Base-by-base conservation (phyloP, 1,139 yeast species). In the Hyphopichia pseudoburtonii region DNA sequence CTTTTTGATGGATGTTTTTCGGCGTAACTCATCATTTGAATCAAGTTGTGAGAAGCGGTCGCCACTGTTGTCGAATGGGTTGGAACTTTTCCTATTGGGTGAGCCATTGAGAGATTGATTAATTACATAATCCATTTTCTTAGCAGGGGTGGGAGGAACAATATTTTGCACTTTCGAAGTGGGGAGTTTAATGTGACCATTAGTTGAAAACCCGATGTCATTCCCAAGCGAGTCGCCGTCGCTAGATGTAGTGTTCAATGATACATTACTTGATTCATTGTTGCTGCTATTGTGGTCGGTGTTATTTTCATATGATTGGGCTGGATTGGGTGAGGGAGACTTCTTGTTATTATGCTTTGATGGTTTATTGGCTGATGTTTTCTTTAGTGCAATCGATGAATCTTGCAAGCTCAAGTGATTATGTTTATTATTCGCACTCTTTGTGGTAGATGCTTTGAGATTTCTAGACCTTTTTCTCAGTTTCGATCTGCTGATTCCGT, bases 91-190 rank as follows among this genome's bases (percentile, higher is more conserved):
- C 21, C 38, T 39, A 3, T 40, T 39, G 4, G 51, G 48, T 5
- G 50, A 39, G 5, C 40, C 42, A 4, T 33, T 24, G 5, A 35
- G 28, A 11, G 43, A 46, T 7, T 46, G 39, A 19, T 43, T 43
- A 19, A 64, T 48, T 5, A 47, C 46, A 42, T 52, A 61, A 30
- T 78, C 84, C 73, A 80, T 74, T 45, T 77, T 80, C 52, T 75
- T 80, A 2, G 80, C 80, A 0, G 89, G 89, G 0, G 89, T 81
- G 5, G 83, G 77, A 2, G 92, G 89, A 6, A 79, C 57, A 36
- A 79, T 69, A 28, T 56, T 47, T 36, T 57, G 51, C 15, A 78
- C 69, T 40, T 68, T 62, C 19, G 82, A 67, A 1, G 60, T 67
- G 45, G 80, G 81, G 14, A 78, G 58, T 45, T 64, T 69, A 24